These are phyloP conservation scores for Aegilops umbellulata DNA, from an alignment of 176 grass and related monocot genomes.

Conservation along the genomic window DNA sequence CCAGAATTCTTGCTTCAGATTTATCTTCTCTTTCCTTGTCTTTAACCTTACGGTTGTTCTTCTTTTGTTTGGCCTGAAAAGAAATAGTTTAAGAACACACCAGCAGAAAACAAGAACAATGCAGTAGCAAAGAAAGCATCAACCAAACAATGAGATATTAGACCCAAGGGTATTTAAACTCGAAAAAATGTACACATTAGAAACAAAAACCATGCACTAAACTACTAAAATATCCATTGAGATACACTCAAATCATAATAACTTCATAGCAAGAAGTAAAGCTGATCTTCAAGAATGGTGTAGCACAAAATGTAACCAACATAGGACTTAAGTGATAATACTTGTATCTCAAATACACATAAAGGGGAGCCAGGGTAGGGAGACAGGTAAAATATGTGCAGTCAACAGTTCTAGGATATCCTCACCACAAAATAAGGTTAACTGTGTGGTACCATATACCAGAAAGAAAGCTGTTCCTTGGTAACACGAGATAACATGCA, in stretches of 20 bases:
- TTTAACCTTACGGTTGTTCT: slow-evolving; percentile 79
- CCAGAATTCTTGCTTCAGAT: slow-evolving; percentile 45
- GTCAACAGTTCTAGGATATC: not conserved
- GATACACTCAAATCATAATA: not conserved
- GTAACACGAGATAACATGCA: not conserved
- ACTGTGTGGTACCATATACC: not conserved
- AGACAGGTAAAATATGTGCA: not conserved
- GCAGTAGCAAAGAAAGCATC: slow-evolving; percentile 2
- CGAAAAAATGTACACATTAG: not conserved
- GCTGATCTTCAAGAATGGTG: not conserved
- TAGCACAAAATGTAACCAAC: too few species aligned
- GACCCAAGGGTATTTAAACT: not conserved
- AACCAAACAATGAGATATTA: slow-evolving; percentile 14
- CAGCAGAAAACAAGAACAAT: not conserved
- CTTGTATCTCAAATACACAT: slow-evolving; percentile 6
- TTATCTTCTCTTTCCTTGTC: slow-evolving; percentile 69
- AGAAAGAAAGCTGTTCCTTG: not conserved
- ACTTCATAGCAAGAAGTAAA: not conserved
- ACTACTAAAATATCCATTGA: not conserved
- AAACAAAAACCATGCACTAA: slow-evolving; percentile 11
- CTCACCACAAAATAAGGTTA: not conserved
- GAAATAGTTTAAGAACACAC: slow-evolving; percentile 1
- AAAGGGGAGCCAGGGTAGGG: not conserved
- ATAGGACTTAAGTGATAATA: not conserved
- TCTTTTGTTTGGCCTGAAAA: slow-evolving; percentile 77